Conservation (phyloP, 139 green algal genomes). For the Astrephomene gubernaculifera region DNA sequence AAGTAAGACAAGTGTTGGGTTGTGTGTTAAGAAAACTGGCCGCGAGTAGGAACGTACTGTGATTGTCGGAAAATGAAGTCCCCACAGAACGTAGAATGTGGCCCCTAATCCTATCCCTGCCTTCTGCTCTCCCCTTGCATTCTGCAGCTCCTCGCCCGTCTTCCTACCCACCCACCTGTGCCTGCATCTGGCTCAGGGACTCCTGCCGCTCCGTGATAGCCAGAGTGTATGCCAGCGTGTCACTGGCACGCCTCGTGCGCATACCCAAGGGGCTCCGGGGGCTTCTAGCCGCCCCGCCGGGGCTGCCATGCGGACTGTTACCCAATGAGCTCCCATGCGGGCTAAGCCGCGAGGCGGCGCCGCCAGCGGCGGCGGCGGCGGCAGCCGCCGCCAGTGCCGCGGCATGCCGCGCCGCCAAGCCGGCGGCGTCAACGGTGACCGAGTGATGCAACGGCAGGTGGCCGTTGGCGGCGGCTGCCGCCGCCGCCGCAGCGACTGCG, state of each 20-base stretch:
- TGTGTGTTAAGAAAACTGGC: no score
- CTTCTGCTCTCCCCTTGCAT: not conserved
- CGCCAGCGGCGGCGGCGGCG: not conserved
- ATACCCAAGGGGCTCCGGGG: slow-evolving; percentile 19
- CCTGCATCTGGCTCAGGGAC: slow-evolving; percentile 25
- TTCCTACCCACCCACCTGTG: not conserved
- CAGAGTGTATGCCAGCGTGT: slow-evolving; percentile 34
- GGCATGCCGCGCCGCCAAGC: not conserved
- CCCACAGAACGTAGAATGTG: no score
- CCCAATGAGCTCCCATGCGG: not conserved
- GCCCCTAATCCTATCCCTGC: no score
- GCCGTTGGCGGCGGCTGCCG: not conserved
- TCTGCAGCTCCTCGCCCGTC: not conserved
- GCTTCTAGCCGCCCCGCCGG: not conserved
- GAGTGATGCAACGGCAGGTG: slow-evolving; percentile 10
- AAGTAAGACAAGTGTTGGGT: no score
- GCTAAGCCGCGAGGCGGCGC: not conserved
- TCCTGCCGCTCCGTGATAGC: slow-evolving; percentile 34
- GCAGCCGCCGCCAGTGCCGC: not conserved
- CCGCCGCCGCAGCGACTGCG: not conserved
- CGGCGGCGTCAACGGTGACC: not conserved
- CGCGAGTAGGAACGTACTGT: no score
- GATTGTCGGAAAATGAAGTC: no score
- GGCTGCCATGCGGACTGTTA: slow-evolving; percentile 23
- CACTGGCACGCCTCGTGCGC: slow-evolving; percentile 11